A percentile compares a stretch with the other conserved stretches of the same genome.
phyloP scores from a whole-genome alignment of 331 rosid genomes.

The Malus hybrid region DNA sequence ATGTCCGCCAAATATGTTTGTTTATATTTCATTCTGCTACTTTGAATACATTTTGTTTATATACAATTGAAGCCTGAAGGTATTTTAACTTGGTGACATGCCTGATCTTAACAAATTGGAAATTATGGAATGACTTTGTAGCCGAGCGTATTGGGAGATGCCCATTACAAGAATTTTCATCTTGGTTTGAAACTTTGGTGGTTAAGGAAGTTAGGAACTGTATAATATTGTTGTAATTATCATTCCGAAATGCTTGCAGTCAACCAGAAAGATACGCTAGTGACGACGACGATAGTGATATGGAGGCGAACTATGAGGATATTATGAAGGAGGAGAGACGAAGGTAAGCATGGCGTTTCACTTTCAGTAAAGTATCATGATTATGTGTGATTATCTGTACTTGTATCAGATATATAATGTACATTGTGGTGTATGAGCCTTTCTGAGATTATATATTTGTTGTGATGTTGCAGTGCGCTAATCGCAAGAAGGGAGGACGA shows the following conservation, averaged over 20 bases:
- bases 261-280: conserved; percentile 39
- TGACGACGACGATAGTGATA: conserved; percentile 52
- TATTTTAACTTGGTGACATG: neutral
- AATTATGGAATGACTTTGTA: neutral
- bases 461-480: conserved; percentile 33
- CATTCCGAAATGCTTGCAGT: conserved; percentile 30
- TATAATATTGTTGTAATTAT: neutral
- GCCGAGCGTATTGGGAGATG: neutral
- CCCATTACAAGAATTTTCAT: neutral
- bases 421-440: too few relatives aligned
- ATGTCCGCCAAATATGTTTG: neutral
- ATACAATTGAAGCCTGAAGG: neutral
- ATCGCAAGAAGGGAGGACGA: conserved; percentile 73
- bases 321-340: conserved; percentile 63
- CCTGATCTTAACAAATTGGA: neutral
- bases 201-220: neutral
- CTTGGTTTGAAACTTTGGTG: neutral
- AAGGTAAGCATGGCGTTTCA: conserved; percentile 40
- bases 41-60: neutral
- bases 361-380: neutral
- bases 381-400: neutral
- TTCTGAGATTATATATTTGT: neutral
- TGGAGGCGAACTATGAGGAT: conserved; percentile 82
- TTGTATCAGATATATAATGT: neutral
- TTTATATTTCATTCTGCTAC: neutral